Evolutionary conservation across 352 stramenopile species (phyloP).

Genomic region (Pythium angustatum): DNA sequence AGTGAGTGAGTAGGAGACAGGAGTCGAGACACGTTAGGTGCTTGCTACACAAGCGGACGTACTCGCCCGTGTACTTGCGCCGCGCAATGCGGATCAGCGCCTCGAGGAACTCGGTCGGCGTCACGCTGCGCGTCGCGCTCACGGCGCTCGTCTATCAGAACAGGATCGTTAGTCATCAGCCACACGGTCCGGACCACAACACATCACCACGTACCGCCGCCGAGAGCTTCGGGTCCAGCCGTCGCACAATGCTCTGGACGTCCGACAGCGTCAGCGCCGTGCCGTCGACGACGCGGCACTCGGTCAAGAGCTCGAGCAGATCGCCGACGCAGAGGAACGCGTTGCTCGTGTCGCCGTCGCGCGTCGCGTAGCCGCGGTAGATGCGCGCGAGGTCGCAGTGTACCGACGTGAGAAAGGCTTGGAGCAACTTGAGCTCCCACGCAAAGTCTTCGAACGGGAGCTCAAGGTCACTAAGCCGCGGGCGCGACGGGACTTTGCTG

Average conservation of each 20-base stretch:
- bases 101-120: conserved; percentile 70
- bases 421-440: conserved; percentile 74
- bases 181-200: background rate
- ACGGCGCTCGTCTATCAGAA: conserved; percentile 26
- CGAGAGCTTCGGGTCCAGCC: conserved; percentile 57
- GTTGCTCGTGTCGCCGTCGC: conserved; percentile 35
- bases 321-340: conserved; percentile 57
- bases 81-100: conserved; percentile 54
- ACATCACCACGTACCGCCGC: too few species aligned
- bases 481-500: conserved; percentile 40
- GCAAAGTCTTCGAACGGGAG: conserved; percentile 63
- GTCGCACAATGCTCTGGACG: conserved; percentile 42
- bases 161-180: background rate
- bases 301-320: conserved; percentile 55
- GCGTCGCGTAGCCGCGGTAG: conserved; percentile 66
- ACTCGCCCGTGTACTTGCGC: conserved; percentile 71
- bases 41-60: too few species aligned
- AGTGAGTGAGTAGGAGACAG: background rate
- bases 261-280: conserved; percentile 41
- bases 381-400: conserved; percentile 76
- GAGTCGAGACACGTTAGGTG: background rate
- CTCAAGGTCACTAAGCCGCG: conserved; percentile 52
- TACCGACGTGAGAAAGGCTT: conserved; percentile 67
- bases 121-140: conserved; percentile 43
- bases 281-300: conserved; percentile 67